Conservation (phyloP, 805 yeast species). For the Vanderwaltozyma yarrowii region DNA sequence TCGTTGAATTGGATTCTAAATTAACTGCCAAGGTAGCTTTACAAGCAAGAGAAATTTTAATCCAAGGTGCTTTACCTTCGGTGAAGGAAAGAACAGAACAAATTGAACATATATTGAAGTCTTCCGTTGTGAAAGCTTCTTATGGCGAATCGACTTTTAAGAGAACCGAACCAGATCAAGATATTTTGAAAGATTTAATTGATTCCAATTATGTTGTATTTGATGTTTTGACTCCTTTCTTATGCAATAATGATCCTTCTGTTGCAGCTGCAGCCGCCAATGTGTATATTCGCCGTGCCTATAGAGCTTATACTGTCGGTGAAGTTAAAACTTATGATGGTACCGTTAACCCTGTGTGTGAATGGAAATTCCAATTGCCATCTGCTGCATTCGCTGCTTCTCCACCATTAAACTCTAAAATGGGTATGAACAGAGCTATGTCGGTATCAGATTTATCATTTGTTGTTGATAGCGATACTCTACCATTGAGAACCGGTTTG, state of each 20-base stretch:
- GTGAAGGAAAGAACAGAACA: conserved; percentile 94
- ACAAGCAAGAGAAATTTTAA: conserved; percentile 91
- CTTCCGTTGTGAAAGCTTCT: conserved; percentile 79
- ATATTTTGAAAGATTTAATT: conserved; percentile 78
- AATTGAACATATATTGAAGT: conserved; percentile 87
- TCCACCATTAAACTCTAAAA: conserved; percentile 38
- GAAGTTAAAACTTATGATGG: conserved; percentile 55
- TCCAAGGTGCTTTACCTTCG: conserved; percentile 95
- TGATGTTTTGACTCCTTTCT: conserved; percentile 89
- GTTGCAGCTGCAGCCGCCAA: conserved; percentile 95
- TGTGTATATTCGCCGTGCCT: conserved; percentile 92
- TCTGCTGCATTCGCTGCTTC: conserved; percentile 68
- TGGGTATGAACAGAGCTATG: conserved; percentile 70
- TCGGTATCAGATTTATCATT: conserved; percentile 89
- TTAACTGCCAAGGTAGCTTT: conserved; percentile 87
- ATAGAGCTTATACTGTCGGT: conserved; percentile 87
- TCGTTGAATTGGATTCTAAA: conserved; percentile 85
- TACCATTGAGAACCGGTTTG: conserved; percentile 73
- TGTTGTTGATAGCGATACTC: conserved; percentile 59
- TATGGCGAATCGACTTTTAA: conserved; percentile 76
- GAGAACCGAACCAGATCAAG: conserved; percentile 70
- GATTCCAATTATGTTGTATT: conserved; percentile 95
- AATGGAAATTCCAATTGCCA: conserved; percentile 86
- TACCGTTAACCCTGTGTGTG: conserved; percentile 54
- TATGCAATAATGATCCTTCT: conserved; percentile 72